phyloP scores from a whole-genome alignment of 2,329 filamentous ascomycete species.

The Cercospora zeae-maydis region DNA sequence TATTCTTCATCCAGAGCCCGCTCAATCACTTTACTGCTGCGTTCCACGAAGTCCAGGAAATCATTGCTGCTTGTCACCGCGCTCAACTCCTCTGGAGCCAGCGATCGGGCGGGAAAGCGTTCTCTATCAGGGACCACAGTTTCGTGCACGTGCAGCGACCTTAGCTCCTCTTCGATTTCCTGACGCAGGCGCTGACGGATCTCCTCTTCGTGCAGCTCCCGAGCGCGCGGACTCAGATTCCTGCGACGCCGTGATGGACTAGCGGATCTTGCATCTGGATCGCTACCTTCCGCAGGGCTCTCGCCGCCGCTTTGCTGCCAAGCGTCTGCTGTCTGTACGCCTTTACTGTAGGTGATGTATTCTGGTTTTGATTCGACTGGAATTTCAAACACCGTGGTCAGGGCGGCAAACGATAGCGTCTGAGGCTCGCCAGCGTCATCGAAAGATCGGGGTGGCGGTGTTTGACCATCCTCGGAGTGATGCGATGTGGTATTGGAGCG shows the following conservation, averaged over 20 bases:
- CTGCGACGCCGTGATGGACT: slow-evolving; percentile 57
- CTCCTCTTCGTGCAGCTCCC: slow-evolving; percentile 77
- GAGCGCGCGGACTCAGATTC: slow-evolving; percentile 71
- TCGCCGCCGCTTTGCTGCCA: slow-evolving; percentile 50
- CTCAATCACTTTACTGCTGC: slow-evolving; percentile 95
- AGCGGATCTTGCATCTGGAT: slow-evolving; percentile 55
- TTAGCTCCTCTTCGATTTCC: slow-evolving; percentile 91
- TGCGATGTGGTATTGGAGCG: slow-evolving; percentile 28
- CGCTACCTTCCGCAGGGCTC: slow-evolving; percentile 55
- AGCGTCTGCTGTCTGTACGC: slow-evolving; percentile 81
- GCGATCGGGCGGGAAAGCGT: slow-evolving; percentile 62
- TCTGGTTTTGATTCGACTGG: slow-evolving; percentile 64
- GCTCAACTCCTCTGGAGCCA: slow-evolving; percentile 80
- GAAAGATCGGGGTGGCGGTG: slow-evolving; percentile 31
- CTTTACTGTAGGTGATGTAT: slow-evolving; percentile 94
- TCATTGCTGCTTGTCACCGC: slow-evolving; percentile 90
- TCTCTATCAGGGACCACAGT: slow-evolving; percentile 47
- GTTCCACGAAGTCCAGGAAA: slow-evolving; percentile 91
- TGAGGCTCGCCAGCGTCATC: slow-evolving; percentile 55
- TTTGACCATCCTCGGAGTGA: slow-evolving; percentile 23
- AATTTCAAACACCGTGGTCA: slow-evolving; percentile 77
- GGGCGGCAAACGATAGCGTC: slow-evolving; percentile 67
- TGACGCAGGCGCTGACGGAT: slow-evolving; percentile 76
- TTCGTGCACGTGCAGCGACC: slow-evolving; percentile 57
- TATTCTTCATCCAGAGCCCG: slow-evolving; percentile 93